These are phyloP conservation scores for Mycena belliarum DNA, from an alignment of 768 basidiomycete species.

Conservation along the genomic window DNA sequence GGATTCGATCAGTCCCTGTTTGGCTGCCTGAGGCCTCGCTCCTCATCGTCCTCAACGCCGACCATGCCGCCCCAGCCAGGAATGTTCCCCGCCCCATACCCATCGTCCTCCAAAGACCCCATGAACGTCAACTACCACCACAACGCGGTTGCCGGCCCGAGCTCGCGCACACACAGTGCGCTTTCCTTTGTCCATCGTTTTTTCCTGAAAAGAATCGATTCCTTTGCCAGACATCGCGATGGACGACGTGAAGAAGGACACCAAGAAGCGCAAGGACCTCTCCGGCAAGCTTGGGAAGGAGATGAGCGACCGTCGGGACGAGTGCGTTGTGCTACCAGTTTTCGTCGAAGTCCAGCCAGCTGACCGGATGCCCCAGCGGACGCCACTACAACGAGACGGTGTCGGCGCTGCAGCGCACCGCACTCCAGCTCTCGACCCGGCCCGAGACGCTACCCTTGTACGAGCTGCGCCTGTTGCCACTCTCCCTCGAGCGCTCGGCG, in stretches of 20 bases:
- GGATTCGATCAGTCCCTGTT: neutral
- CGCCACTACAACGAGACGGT: constrained; percentile 67
- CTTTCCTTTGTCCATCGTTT: neutral
- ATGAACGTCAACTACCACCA: constrained; percentile 20
- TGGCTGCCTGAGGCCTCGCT: neutral
- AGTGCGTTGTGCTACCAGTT: constrained; percentile 45
- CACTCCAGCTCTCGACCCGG: constrained; percentile 64
- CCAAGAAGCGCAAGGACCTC: constrained; percentile 64
- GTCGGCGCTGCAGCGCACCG: constrained; percentile 55
- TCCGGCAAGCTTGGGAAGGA: constrained; percentile 74
- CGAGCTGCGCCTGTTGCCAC: constrained; percentile 70
- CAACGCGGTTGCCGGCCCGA: constrained; percentile 18
- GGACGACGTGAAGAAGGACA: constrained; percentile 55
- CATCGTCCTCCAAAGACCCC: neutral
- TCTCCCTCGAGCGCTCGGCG: constrained; percentile 77
- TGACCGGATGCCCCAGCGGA: constrained; percentile 38
- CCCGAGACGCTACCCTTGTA: constrained; percentile 69
- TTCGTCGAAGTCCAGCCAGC: neutral
- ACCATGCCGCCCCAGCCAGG: constrained; percentile 13
- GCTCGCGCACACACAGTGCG: constrained; percentile 19
- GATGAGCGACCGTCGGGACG: constrained; percentile 72
- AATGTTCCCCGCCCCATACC: constrained; percentile 9
- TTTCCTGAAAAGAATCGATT: neutral
- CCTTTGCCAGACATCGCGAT: constrained; percentile 10
- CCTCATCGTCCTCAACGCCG: neutral